Conservation (phyloP, 805 yeast species). For the Saccharomycopsis javanensis region DNA sequence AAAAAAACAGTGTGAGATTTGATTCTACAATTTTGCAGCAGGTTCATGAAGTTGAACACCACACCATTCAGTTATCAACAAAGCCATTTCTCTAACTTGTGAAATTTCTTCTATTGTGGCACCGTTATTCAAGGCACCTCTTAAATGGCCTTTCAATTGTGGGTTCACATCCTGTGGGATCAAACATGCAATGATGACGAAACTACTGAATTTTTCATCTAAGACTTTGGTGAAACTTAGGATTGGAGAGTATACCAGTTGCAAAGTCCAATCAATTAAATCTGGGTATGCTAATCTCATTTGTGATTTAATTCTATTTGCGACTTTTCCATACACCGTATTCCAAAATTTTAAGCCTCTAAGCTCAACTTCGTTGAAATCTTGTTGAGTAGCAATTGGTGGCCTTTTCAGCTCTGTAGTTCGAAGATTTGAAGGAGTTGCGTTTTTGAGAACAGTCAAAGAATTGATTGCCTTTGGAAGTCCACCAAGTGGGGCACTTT, state of each 20-base stretch:
- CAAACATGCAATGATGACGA: constrained; percentile 67
- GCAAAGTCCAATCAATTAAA: constrained; percentile 61
- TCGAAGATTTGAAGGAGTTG: constrained; percentile 48
- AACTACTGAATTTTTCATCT: constrained; percentile 58
- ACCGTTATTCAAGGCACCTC: constrained; percentile 78
- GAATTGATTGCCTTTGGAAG: constrained; percentile 81
- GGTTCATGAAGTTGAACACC: constrained; percentile 53
- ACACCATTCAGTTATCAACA: constrained; percentile 63
- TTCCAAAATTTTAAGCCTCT: constrained; percentile 67
- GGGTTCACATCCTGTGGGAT: constrained; percentile 93
- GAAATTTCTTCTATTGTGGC: constrained; percentile 53
- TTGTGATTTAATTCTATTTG: constrained; percentile 56
- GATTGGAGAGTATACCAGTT: constrained; percentile 69
- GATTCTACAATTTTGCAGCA: constrained; percentile 42
- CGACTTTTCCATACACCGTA: constrained; percentile 64
- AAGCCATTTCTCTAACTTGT: constrained; percentile 50
- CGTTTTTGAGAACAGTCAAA: constrained; percentile 49
- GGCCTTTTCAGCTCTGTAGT: constrained; percentile 23
- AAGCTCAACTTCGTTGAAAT: constrained; percentile 20
- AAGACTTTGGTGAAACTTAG: constrained; percentile 59
- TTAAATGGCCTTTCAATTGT: constrained; percentile 81
- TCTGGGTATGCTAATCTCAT: constrained; percentile 76
- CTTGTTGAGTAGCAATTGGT: constrained; percentile 21
- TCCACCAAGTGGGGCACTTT: constrained; percentile 72
- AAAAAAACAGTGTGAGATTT: neutral